These are phyloP conservation scores for Botrytis byssoidea DNA, from an alignment of 2,329 filamentous ascomycete species.

Conservation along the genomic window DNA sequence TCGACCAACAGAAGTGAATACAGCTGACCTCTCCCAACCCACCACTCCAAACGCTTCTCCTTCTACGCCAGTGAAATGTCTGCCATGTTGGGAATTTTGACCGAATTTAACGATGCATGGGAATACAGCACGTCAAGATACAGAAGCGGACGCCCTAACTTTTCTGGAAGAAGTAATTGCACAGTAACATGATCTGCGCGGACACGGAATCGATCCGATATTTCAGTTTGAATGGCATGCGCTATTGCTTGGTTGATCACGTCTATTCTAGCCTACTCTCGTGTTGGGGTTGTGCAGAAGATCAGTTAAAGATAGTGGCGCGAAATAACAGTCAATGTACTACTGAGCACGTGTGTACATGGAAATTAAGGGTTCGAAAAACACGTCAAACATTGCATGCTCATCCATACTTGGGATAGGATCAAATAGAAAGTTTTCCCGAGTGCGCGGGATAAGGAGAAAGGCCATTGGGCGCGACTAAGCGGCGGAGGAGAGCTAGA, in stretches of 20 bases:
- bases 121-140: background rate
- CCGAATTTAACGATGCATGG: background rate
- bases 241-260: background rate
- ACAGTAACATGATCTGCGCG: background rate
- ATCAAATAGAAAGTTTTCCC: background rate
- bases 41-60: rapidly evolving
- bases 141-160: background rate
- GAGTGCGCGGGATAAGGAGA: background rate
- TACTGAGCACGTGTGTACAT: background rate
- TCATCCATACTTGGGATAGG: no score
- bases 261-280: background rate
- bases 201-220: background rate
- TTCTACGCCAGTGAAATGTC: background rate
- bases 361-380: no score
- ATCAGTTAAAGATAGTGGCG: background rate
- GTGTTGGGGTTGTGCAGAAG: background rate
- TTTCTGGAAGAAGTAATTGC: background rate
- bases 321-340: background rate
- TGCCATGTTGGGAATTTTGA: background rate
- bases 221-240: background rate
- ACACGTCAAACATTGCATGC: no score
- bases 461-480: background rate
- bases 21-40: background rate
- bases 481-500: background rate
- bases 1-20: background rate